These are phyloP conservation scores for Colletotrichum euphorbiae DNA, from an alignment of 2,329 filamentous ascomycete genomes.

Conservation along the genomic window DNA sequence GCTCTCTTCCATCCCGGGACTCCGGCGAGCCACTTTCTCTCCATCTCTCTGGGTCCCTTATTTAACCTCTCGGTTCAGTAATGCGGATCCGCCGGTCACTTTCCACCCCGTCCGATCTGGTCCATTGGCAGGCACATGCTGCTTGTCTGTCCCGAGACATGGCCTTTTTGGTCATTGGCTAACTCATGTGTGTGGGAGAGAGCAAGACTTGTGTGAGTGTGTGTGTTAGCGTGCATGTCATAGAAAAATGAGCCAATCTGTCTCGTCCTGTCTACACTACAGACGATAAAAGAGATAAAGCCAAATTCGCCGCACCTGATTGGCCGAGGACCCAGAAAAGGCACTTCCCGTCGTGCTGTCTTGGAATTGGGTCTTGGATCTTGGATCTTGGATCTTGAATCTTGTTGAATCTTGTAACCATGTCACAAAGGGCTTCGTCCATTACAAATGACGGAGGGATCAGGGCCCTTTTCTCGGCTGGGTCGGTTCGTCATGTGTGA, in stretches of 20 bases:
- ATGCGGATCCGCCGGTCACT: slow-evolving; percentile 5
- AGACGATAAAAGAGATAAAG: background rate
- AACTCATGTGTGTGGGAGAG: background rate
- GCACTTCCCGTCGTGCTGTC: slow-evolving; percentile 16
- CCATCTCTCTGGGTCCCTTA: background rate
- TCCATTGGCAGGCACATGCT: background rate
- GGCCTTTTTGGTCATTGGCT: background rate
- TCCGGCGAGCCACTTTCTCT: background rate
- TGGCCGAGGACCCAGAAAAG: slow-evolving; percentile 5
- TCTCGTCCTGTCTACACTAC: background rate
- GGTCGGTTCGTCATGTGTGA: no score
- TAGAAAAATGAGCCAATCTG: no score
- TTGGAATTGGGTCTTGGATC: background rate
- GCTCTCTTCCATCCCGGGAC: background rate
- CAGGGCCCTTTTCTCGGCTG: no score
- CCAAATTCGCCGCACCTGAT: background rate
- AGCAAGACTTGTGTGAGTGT: background rate
- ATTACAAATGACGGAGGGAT: no score
- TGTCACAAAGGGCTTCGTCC: background rate
- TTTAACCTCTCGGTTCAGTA: background rate
- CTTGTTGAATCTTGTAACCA: background rate
- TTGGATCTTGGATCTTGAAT: background rate
- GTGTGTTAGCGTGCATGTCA: background rate
- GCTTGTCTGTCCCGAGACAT: background rate
- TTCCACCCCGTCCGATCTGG: slow-evolving; percentile 3